Evolutionary conservation across 2,329 filamentous ascomycete genomes (phyloP), one percentile per base, ranked within the genome.

Genomic region (Amauroascus niger): DNA sequence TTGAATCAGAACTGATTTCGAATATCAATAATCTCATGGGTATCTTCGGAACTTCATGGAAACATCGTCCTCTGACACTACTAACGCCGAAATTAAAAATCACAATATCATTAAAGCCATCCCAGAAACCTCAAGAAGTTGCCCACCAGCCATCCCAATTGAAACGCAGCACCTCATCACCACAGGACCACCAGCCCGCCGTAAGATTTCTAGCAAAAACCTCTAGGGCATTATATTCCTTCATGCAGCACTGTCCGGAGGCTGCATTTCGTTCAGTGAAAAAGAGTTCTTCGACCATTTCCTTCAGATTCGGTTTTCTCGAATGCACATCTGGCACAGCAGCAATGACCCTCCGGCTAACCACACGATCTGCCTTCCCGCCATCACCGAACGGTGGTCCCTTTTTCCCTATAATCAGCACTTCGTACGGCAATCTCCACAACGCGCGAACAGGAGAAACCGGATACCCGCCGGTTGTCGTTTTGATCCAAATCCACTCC

Each of bases 401-500:
- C 41, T 13, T 45, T 43, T 40, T 24, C 53, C 40, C 41, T 68
- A 81, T 57, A 4, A 84, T 61, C 4, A 84, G 67, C 2, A 80
- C 67, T 64, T 84, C 81, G 57, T 82, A 84, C 1, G 81, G 81
- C 59, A 80, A 80, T 54, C 79, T 71, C 79, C 78, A 80, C 1
- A 75, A 45, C 1, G 74, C 76, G 35, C 79, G 71, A 11, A 83
- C 49, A 3, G 71, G 65, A 6, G 71, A 73, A 43, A 82, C 72
- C 0, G 79, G 73, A 54, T 77, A 71, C 2, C 81, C 81, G 1
- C 67, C 58, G 0, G 61, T 62, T 0, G 80, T 83, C 1, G 72
- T 76, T 64, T 84, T 84, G 51, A 82, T 63, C 81, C 81, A 84
- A 3, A 82, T 62, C 81, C 81, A 84, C 65, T 84, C 80, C 59